phyloP scores from a whole-genome alignment of 768 basidiomycete genomes.

The Gautieria morchelliformis region DNA sequence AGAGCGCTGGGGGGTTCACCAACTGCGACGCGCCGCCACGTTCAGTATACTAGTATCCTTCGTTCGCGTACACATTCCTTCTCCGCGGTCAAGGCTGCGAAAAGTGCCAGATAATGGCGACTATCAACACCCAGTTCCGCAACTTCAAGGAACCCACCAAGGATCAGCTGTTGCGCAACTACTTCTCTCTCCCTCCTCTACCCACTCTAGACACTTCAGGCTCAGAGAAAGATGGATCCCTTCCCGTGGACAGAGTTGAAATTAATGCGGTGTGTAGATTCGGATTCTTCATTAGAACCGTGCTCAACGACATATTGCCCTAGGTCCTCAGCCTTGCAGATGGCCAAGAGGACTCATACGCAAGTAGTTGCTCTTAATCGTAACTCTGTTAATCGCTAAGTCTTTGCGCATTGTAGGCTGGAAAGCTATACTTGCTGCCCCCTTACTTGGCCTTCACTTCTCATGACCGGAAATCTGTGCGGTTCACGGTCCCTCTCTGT shows the following conservation, averaged over 20 bases:
- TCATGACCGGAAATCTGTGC: conserved; percentile 84
- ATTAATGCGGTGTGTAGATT: conserved; percentile 13
- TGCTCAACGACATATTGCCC: conserved; percentile 68
- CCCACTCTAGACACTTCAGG: conserved; percentile 13
- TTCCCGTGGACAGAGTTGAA: conserved; percentile 6
- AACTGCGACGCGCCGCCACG: no score
- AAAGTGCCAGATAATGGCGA: conserved; percentile 43
- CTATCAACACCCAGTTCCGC: conserved; percentile 79
- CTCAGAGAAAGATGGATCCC: neutral
- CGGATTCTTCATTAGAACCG: conserved; percentile 57
- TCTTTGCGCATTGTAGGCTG: conserved; percentile 47
- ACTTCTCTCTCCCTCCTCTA: conserved; percentile 71
- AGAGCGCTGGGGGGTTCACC: neutral
- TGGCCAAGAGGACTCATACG: conserved; percentile 87
- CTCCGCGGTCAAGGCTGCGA: neutral
- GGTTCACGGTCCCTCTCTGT: conserved; percentile 84
- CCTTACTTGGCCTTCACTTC: conserved; percentile 88
- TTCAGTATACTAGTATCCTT: no score
- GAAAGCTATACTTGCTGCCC: conserved; percentile 79
- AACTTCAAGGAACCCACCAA: conserved; percentile 89
- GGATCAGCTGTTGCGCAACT: conserved; percentile 75
- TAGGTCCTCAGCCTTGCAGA: conserved; percentile 57
- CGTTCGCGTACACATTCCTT: no score
- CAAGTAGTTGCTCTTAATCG: conserved; percentile 34
- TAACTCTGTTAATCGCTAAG: conserved; percentile 2